A percentile compares a stretch with the other conserved stretches of the same genome.
Evolutionary conservation across 176 grass and related monocot genomes (phyloP).

Genomic region (Rhipidocladum racemiflorum): DNA sequence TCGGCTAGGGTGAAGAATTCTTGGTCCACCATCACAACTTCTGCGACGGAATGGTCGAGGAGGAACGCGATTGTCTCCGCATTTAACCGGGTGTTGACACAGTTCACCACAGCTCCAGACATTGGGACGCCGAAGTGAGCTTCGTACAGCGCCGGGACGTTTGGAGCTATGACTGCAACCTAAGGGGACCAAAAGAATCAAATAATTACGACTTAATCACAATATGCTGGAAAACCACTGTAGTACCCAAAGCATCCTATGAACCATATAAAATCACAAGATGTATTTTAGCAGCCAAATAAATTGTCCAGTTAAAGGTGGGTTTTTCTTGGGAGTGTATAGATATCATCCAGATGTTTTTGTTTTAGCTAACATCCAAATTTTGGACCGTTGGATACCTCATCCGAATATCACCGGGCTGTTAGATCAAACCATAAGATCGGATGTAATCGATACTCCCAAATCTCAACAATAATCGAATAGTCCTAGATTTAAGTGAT

Average conservation of each 20-base stretch:
- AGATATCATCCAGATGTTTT: no score
- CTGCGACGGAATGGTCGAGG: constrained; percentile 65
- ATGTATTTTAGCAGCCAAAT: not conserved
- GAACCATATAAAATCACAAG: not conserved
- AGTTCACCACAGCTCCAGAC: constrained; percentile 80
- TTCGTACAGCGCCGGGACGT: constrained; percentile 81
- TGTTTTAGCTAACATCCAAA: no score
- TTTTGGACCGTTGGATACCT: no score
- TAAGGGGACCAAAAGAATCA: constrained; percentile 16
- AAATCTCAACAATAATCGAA: no score
- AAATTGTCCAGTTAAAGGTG: not conserved
- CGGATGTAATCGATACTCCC: no score
- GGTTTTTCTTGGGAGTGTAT: no score
- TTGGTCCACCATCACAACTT: constrained; percentile 87
- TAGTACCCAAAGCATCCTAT: not conserved
- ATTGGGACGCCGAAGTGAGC: constrained; percentile 90
- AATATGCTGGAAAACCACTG: not conserved
- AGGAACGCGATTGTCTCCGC: constrained; percentile 72
- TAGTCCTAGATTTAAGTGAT: no score
- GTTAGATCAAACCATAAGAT: no score
- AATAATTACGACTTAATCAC: not conserved
- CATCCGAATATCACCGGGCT: no score
- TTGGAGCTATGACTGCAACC: constrained; percentile 92
- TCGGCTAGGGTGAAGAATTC: constrained; percentile 80
- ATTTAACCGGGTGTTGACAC: constrained; percentile 73